Conservation (phyloP, 495 filamentous ascomycete species). For the Usnea hakonensis region DNA sequence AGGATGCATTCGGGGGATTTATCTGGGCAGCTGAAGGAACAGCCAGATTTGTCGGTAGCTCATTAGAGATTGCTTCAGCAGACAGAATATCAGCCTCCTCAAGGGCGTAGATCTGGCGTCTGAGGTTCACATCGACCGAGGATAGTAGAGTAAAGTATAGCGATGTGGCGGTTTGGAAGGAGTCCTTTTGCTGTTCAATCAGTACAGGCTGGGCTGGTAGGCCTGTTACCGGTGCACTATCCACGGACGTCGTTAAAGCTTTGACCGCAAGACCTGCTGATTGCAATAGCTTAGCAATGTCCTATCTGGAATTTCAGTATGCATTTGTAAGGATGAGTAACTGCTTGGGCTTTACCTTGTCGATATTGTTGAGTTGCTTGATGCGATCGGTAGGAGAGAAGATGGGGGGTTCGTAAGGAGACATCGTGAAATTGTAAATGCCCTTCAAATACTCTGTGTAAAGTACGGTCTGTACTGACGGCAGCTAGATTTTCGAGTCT, state of each 20-base stretch:
- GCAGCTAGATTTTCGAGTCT: not conserved
- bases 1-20: conserved; percentile 22
- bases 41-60: conserved; percentile 15
- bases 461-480: not conserved
- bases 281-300: conserved; percentile 54
- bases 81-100: conserved; percentile 69
- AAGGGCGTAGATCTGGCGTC: conserved; percentile 69
- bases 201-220: conserved; percentile 23
- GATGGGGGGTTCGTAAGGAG: not conserved
- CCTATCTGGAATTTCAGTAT: conserved; percentile 27
- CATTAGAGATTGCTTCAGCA: conserved; percentile 30
- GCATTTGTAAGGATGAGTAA: not conserved
- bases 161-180: conserved; percentile 55
- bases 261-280: conserved; percentile 63
- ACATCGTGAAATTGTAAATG: not conserved
- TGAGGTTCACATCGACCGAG: conserved; percentile 59
- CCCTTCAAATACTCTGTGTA: not conserved
- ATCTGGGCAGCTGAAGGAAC: conserved; percentile 28
- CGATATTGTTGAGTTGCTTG: conserved; percentile 66
- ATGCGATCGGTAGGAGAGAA: conserved; percentile 66
- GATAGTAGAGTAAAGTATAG: conserved; percentile 63
- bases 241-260: conserved; percentile 49
- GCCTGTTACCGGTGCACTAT: not conserved
- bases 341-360: conserved; percentile 49
- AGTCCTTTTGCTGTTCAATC: conserved; percentile 42